Evolutionary conservation across 306 rosid genomes (phyloP), one percentile per base, ranked within the genome.

Genomic region (barrel medic (Medicago truncatula)): DNA sequence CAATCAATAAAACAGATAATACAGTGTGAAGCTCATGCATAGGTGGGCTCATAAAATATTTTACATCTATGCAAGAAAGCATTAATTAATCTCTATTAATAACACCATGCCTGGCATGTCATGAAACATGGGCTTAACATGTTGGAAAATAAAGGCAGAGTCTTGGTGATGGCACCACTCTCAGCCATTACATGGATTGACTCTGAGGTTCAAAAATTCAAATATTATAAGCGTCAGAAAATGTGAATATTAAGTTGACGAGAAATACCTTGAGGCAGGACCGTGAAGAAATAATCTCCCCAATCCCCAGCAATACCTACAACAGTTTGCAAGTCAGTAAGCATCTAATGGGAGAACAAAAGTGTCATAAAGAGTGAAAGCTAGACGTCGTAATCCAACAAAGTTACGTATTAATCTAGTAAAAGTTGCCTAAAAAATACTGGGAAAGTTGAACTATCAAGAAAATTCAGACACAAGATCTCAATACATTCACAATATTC

Each of bases 261-360:
- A 54, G 76, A 49, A 77, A 70, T 82, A 91, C 98, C 96, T 94
- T 94, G 56, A 86, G 91, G 86, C 95, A 94, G 84, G 96, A 87
- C 85, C 92, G 89, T 76, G 97, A 89, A 69, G 95, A 90, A 80
- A 94, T 87, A 68, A 82, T 84, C 84, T 94, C 98, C 70, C 98
- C 97, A 85, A 94, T 81, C 70, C 96, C 90, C 50, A 89, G 89
- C 60, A 94, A 86, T 57, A 94, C 98, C 98, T 94, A 78, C 34
- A 70, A 72, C 57, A 79, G 20, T 2, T n/a, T 31, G 60, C 12
- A 36, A 36, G 56, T 62, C 82, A 76, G 80, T 43, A 67, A 52
- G 74, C 54, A 71, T 34, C 36, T 6, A 75, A 61, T 21, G 40
- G 41, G 76, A 70, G 61, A 75, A 59, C 58, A 57, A 17, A 70